These are phyloP conservation scores for Jacaranda copaia DNA, from an alignment of 257 asterid species.

Conservation along the genomic window DNA sequence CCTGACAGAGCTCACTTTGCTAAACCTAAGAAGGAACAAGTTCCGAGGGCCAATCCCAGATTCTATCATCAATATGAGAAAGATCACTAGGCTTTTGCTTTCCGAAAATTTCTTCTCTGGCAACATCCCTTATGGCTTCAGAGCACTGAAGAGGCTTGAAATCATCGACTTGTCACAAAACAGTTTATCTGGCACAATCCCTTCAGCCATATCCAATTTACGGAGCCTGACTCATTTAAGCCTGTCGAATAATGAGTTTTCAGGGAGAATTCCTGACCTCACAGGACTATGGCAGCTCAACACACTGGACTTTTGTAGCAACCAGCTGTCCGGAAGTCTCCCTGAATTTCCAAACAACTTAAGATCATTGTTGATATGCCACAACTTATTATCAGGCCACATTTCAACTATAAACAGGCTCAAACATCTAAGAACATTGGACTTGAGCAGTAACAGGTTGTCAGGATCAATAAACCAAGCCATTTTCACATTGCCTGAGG, in stretches of 20 bases:
- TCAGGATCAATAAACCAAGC: constrained; percentile 44
- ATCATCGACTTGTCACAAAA: constrained; percentile 46
- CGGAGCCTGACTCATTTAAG: constrained; percentile 39
- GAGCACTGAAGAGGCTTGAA: constrained; percentile 42
- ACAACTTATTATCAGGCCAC: constrained; percentile 51
- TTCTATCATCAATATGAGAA: constrained; percentile 39
- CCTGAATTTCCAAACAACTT: constrained; percentile 47
- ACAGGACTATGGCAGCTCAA: constrained; percentile 52
- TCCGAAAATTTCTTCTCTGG: constrained; percentile 57
- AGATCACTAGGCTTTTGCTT: constrained; percentile 45
- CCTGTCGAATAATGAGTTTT: constrained; percentile 45
- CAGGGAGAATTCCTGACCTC: constrained; percentile 55
- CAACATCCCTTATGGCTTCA: constrained; percentile 38
- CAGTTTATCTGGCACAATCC: constrained; percentile 50
- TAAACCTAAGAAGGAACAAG: constrained; percentile 49
- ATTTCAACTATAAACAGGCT: constrained; percentile 42
- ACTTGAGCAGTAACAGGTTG: constrained; percentile 52
- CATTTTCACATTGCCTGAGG: constrained; percentile 44
- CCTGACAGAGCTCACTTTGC: constrained; percentile 45
- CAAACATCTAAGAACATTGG: constrained; percentile 37
- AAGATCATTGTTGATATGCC: constrained; percentile 34
- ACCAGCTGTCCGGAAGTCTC: constrained; percentile 51
- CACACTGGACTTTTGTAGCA: constrained; percentile 47
- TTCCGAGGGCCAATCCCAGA: constrained; percentile 56
- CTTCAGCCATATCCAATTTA: constrained; percentile 36